phyloP scores from a whole-genome alignment of 2,329 filamentous ascomycete species.

The Cladosporium oxysporum region DNA sequence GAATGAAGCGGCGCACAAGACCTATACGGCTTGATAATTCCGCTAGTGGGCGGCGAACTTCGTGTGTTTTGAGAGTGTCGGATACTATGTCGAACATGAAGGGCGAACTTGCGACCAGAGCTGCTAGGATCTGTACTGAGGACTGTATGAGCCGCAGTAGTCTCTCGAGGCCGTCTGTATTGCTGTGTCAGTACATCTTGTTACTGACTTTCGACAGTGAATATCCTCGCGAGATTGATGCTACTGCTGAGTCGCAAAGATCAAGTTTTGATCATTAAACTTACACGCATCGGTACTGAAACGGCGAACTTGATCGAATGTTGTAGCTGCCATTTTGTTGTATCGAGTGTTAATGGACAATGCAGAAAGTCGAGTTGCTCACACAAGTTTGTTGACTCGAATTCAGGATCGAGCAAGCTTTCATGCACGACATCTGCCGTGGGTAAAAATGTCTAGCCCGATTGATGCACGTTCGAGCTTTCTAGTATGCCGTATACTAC shows the following conservation, averaged over 20 bases:
- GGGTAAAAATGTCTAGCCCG: background rate
- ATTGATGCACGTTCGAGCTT: background rate
- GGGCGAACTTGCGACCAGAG: background rate
- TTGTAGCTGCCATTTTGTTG: background rate
- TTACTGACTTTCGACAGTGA: background rate
- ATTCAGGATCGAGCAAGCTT: background rate
- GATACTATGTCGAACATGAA: background rate
- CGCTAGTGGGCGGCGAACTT: background rate
- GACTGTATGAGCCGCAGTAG: constrained; percentile 7
- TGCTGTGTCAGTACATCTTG: background rate
- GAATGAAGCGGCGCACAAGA: constrained; percentile 7
- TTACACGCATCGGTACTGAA: constrained; percentile 16
- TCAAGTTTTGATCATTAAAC: background rate
- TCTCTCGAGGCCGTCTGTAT: constrained; percentile 12
- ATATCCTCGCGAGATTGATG: background rate
- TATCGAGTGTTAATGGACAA: background rate
- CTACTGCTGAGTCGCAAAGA: background rate
- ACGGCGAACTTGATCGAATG: constrained; percentile 9
- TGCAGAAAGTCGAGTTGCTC: background rate
- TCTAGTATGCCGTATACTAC: background rate
- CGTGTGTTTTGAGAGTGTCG: background rate
- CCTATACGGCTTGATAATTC: constrained; percentile 1
- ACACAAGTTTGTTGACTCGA: background rate
- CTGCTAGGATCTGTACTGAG: background rate
- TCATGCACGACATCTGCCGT: background rate